Conservation (phyloP, 2,329 filamentous ascomycete genomes). For the Reticulascus tulasneorum region DNA sequence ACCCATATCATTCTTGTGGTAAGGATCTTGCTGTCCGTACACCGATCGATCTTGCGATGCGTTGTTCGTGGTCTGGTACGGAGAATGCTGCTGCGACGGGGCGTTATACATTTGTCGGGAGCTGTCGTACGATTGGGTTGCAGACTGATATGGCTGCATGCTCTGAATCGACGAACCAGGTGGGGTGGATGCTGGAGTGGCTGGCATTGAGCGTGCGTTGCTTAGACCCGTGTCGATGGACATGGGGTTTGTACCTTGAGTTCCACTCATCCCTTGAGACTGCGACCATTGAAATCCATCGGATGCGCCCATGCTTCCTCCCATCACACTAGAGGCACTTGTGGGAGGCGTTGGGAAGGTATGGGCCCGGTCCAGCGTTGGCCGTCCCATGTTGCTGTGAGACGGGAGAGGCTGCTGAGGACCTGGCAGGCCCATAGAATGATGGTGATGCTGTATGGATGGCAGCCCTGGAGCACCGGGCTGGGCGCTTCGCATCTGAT, state of each 20-base stretch:
- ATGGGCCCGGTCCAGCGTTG: conserved; percentile 77
- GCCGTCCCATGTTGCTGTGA: conserved; percentile 69
- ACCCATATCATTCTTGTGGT: conserved; percentile 85
- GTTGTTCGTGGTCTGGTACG: conserved; percentile 63
- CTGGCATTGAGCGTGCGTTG: conserved; percentile 80
- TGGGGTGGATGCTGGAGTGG: conserved; percentile 86
- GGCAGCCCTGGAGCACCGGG: conserved; percentile 53
- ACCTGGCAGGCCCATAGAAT: conserved; percentile 55
- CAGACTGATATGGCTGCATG: conserved; percentile 72
- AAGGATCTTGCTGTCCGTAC: conserved; percentile 63
- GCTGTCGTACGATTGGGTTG: conserved; percentile 68
- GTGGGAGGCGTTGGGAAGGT: conserved; percentile 93
- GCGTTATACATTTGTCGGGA: conserved; percentile 76
- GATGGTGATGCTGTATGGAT: conserved; percentile 63
- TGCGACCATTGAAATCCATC: conserved; percentile 78
- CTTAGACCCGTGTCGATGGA: conserved; percentile 77
- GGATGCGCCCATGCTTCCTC: conserved; percentile 65
- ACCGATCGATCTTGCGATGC: conserved; percentile 59
- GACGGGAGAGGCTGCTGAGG: conserved; percentile 55
- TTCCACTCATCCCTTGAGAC: conserved; percentile 55
- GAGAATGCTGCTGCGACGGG: conserved; percentile 62
- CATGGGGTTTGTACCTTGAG: conserved; percentile 65
- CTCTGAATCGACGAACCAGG: conserved; percentile 72
- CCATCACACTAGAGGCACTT: conserved; percentile 82
- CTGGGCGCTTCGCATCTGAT: conserved; percentile 58